Percentiles rank a stretch among this genome's conserved stretches.
Conservation (phyloP, 345 rosid species). For the Camelina laxa region DNA sequence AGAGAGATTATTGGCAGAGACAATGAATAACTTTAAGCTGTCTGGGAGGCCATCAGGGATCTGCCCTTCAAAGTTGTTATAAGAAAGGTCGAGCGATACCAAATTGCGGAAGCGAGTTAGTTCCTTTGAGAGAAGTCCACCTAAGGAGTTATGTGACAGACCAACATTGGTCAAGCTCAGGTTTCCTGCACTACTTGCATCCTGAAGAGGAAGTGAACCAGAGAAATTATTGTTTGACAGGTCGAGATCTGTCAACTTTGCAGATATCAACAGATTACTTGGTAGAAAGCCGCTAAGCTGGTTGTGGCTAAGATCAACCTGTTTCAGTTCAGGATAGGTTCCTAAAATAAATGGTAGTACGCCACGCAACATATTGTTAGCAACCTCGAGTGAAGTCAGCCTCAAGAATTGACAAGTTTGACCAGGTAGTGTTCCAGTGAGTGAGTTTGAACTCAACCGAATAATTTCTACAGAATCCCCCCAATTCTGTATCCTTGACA, state of each 20-base stretch:
- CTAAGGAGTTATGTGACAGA: constrained; percentile 70
- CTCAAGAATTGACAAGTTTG: constrained; percentile 78
- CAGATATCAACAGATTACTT: constrained; percentile 62
- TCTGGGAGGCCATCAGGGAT: constrained; percentile 70
- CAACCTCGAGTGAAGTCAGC: constrained; percentile 61
- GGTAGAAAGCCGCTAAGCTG: constrained; percentile 60
- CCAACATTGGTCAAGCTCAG: constrained; percentile 67
- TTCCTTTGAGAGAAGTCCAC: constrained; percentile 59
- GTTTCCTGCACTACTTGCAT: constrained; percentile 47
- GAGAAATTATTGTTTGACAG: constrained; percentile 75
- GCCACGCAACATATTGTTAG: constrained; percentile 73
- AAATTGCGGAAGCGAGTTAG: constrained; percentile 54
- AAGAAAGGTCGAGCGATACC: constrained; percentile 65
- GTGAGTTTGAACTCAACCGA: constrained; percentile 71
- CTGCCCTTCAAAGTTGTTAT: constrained; percentile 70
- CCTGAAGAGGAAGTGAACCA: constrained; percentile 70
- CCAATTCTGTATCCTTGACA: constrained; percentile 78
- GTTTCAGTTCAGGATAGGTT: constrained; percentile 66
- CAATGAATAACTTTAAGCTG: constrained; percentile 60
- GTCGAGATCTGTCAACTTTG: constrained; percentile 62
- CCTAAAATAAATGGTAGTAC: constrained; percentile 62
- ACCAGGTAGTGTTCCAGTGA: constrained; percentile 67
- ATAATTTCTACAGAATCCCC: constrained; percentile 78
- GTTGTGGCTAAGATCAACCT: constrained; percentile 76
- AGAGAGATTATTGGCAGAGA: constrained; percentile 79